Conservation (phyloP, 805 yeast genomes). For the Cyberlindnera suaveolens region DNA sequence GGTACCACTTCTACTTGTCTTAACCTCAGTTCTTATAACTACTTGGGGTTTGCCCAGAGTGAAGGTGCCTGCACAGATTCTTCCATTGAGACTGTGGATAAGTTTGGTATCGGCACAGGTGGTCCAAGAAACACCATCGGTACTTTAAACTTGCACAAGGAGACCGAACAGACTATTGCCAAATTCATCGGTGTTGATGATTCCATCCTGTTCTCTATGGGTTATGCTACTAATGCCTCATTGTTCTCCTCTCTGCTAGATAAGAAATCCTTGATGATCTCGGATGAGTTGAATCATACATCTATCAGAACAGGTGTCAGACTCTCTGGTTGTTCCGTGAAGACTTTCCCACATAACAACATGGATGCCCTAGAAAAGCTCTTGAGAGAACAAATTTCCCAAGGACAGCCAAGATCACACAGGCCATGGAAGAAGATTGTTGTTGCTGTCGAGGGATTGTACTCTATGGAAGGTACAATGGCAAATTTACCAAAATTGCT, state of each 20-base stretch:
- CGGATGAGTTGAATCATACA: conserved; percentile 93
- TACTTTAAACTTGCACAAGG: conserved; percentile 62
- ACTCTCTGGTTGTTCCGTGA: conserved; percentile 86
- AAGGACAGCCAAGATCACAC: conserved; percentile 64
- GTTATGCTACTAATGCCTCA: conserved; percentile 92
- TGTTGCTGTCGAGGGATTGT: conserved; percentile 87
- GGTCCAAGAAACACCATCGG: conserved; percentile 77
- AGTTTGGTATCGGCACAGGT: conserved; percentile 71
- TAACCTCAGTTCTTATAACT: conserved; percentile 86
- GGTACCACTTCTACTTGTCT: conserved; percentile 75
- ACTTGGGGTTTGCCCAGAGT: conserved; percentile 95
- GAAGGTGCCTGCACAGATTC: conserved; percentile 84
- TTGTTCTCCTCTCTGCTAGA: conserved; percentile 80
- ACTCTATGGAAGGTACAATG: conserved; percentile 75
- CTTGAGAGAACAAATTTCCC: conserved; percentile 61
- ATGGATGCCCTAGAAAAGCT: conserved; percentile 72
- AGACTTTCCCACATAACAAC: conserved; percentile 88
- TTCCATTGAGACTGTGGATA: conserved; percentile 55
- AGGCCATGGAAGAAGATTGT: conserved; percentile 92
- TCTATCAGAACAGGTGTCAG: conserved; percentile 94
- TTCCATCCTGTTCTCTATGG: conserved; percentile 83
- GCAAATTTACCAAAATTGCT: conserved; percentile 65
- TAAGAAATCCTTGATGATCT: conserved; percentile 81
- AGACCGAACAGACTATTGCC: conserved; percentile 75
- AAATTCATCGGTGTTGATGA: conserved; percentile 88